Evolutionary conservation across 345 rosid species (phyloP), one percentile per base, ranked within the genome.

Genomic region (Rubroshorea leprosula): DNA sequence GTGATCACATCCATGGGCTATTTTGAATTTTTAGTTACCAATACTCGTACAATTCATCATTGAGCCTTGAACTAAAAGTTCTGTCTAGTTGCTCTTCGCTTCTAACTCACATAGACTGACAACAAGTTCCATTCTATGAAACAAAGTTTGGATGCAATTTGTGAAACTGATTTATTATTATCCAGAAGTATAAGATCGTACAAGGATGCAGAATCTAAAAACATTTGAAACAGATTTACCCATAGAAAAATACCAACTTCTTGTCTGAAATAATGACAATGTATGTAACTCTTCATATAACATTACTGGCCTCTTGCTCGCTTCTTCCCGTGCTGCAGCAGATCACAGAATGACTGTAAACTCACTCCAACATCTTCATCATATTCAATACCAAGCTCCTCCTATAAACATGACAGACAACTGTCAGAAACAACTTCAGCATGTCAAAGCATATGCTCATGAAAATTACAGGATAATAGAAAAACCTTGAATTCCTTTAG

Each of bases 381-480:
- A 61, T 87, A 79, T 68, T 87, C 96, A 55, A 90, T 66, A 44
- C 90, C 97, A 62, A 87, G 87, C 58, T 89, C 99, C 69, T 84
- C 97, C 96, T 90, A 82, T 69, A 71, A 72, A 62, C 11, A 8
- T 13, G 12, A 13, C 12, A 58, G 51, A 60, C 39, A 66, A 10
- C 27, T 52, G 62, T 67, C 44, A 58, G 60, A 61, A 51, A 50
- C 23, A 60, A 57, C 16, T 27, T 55, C 31, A 5, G 31, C 18
- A 39, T 39, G 67, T 46, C 46, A 35, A 49, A 23, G 25, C 27
- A 29, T 23, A 46, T 31, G 44, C 58, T 55, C 12, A 13, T 48
- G 23, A 54, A 17, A 66, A 4, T 25, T 7, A 66, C 57, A 26
- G 17, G 3, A 22, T 46, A 35, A 6, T 12, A 4, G 50, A 49